These are phyloP conservation scores for Leccinum subrobustum DNA, from an alignment of 1,284 basidiomycete species.

Conservation along the genomic window DNA sequence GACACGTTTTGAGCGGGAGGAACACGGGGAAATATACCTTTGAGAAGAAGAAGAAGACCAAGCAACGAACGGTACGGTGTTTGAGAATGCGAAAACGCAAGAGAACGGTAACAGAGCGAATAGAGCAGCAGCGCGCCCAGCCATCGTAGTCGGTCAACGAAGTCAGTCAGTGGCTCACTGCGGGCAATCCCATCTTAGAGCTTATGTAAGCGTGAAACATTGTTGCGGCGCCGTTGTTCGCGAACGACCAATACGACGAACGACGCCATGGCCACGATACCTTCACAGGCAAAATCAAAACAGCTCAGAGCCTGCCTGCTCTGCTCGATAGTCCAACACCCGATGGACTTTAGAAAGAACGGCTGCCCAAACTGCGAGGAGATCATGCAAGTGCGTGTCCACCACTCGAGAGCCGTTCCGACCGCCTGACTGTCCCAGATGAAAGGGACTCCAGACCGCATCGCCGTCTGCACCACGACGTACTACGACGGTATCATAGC, in stretches of 20 bases:
- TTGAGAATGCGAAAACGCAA: constrained; percentile 48
- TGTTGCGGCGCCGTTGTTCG: background rate
- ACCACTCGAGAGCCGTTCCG: background rate
- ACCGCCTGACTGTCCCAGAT: constrained; percentile 53
- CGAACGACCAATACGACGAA: background rate
- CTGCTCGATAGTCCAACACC: constrained; percentile 87
- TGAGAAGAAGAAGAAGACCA: constrained; percentile 50
- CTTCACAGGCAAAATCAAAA: constrained; percentile 60
- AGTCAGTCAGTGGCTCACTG: background rate
- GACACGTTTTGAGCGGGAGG: background rate
- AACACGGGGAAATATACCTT: constrained; percentile 38
- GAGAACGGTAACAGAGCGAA: constrained; percentile 45
- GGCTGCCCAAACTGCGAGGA: constrained; percentile 99
- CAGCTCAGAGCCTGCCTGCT: constrained; percentile 88
- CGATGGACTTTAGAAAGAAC: constrained; percentile 79
- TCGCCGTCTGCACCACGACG: constrained; percentile 88
- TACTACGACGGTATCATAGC: constrained; percentile 94
- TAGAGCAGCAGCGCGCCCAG: constrained; percentile 18
- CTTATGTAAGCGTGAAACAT: constrained; percentile 22
- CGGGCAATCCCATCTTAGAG: background rate
- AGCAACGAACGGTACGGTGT: constrained; percentile 61
- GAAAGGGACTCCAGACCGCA: constrained; percentile 84
- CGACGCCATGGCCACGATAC: constrained; percentile 46
- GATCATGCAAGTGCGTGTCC: constrained; percentile 73
- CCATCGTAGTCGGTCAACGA: constrained; percentile 19